Conservation (phyloP, 495 filamentous ascomycete genomes). For the Aspergillus nanangensis region DNA sequence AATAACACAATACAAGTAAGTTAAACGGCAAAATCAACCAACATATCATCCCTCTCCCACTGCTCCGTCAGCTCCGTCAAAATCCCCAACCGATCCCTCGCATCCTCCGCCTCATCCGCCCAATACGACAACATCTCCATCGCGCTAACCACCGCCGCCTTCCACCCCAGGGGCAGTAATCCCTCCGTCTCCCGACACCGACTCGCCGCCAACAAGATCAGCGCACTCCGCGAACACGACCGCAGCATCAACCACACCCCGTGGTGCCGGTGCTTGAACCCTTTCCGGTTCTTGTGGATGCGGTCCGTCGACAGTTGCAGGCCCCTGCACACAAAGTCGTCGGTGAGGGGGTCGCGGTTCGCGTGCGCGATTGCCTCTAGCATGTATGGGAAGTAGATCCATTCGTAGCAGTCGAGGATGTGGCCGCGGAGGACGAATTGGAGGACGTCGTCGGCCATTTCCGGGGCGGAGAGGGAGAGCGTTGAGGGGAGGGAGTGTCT, state of each 20-base stretch:
- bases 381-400: slow-evolving; percentile 24
- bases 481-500: not conserved
- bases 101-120: not conserved
- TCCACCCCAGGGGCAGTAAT: not conserved
- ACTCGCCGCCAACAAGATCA: slow-evolving; percentile 12
- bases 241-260: slow-evolving; percentile 31
- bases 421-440: slow-evolving; percentile 23
- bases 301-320: slow-evolving; percentile 20
- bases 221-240: slow-evolving; percentile 19
- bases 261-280: slow-evolving; percentile 30
- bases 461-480: slow-evolving; percentile 7
- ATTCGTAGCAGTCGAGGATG: slow-evolving; percentile 21
- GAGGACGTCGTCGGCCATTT: slow-evolving; percentile 16
- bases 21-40: too few relatives aligned
- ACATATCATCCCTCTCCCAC: too few relatives aligned
- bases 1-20: too few relatives aligned
- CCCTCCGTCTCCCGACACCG: not conserved
- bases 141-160: not conserved
- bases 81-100: not conserved
- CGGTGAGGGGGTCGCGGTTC: slow-evolving; percentile 5
- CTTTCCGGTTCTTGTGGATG: slow-evolving; percentile 22
- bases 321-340: slow-evolving; percentile 13
- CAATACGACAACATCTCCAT: not conserved
- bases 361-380: slow-evolving; percentile 14
- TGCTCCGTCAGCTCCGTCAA: not conserved